Base-by-base conservation (phyloP, 495 filamentous ascomycete genomes). In the Aspergillus sparsus region DNA sequence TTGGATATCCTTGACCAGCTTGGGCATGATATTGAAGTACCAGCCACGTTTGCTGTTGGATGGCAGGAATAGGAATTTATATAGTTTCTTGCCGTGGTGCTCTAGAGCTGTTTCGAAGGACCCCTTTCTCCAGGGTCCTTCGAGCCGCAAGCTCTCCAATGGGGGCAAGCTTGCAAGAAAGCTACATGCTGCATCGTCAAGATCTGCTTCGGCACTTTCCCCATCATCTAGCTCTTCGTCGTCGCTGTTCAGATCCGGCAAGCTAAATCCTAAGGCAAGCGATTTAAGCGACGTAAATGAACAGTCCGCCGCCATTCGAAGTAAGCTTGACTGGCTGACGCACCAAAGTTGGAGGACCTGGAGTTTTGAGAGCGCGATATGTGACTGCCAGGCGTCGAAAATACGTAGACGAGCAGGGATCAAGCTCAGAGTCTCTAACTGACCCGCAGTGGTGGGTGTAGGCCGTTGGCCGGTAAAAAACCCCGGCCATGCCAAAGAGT, bases 91-190 rank as follows among this genome's bases (percentile, higher is more conserved):
- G 13, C 54, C 54, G 15, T 57, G 54, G 46, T 21, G 27, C 42
- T 49, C 10, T n/a, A 57, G 35, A 35, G 42, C 31, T 33, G 27
- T 35, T 27, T 3, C n/a, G 13, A 57, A 18, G 11, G 44, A 32
- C 27, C 49, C n/a, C 46, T 36, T 35, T 6, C 32, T 33, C 9
- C 27, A 57, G 42, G 42, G 42, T 31, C 32, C 27, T 49, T 45
- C 34, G 36, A 57, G 45, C 15, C 27, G 54, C 34, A 57, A 44
- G 31, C 54, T 49, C 31, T 57, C 54, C 31, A 57, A 16, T 37
- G 42, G 31, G 31, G 54, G 54, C 12, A 57, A 15, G 8, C 11
- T 36, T 5, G 42, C 7, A 5, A 57, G 54, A 18, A 57, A 49
- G 18, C 27, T 36, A 49, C 2, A 8, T 18, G 44, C 44, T 13